Conservation (phyloP, 768 basidiomycete genomes). For the Multifurca ochricompacta region DNA sequence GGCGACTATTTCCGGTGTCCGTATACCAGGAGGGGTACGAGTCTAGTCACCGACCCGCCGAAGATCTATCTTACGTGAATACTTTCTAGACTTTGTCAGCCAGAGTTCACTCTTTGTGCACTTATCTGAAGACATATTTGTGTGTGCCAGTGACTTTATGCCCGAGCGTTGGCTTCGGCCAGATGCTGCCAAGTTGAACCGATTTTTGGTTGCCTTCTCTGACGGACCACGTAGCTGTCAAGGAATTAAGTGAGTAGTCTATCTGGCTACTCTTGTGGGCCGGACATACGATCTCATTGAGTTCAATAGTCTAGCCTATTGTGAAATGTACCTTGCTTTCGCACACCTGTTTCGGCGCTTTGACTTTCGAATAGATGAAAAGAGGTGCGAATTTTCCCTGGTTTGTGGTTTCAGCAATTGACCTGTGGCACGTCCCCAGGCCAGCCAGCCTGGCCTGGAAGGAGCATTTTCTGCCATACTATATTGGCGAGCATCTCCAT, state of each 20-base stretch:
- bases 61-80: background rate
- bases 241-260: background rate
- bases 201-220: background rate
- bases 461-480: constrained; percentile 3
- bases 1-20: background rate
- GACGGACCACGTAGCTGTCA: background rate
- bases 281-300: background rate
- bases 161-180: background rate
- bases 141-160: background rate
- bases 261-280: background rate
- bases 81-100: background rate
- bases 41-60: background rate
- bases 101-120: background rate
- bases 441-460: background rate
- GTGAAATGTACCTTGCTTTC: background rate
- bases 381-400: background rate
- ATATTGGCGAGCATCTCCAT: constrained; percentile 1
- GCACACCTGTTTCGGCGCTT: constrained; percentile 8
- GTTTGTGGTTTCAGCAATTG: background rate
- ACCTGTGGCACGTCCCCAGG: background rate
- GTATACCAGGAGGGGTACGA: constrained; percentile 3
- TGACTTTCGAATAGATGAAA: background rate
- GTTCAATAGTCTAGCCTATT: constrained; percentile 1
- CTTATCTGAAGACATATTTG: background rate
- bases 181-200: background rate